phyloP scores from a whole-genome alignment of 2,329 filamentous ascomycete species.

The Daldinia eschscholtzii region DNA sequence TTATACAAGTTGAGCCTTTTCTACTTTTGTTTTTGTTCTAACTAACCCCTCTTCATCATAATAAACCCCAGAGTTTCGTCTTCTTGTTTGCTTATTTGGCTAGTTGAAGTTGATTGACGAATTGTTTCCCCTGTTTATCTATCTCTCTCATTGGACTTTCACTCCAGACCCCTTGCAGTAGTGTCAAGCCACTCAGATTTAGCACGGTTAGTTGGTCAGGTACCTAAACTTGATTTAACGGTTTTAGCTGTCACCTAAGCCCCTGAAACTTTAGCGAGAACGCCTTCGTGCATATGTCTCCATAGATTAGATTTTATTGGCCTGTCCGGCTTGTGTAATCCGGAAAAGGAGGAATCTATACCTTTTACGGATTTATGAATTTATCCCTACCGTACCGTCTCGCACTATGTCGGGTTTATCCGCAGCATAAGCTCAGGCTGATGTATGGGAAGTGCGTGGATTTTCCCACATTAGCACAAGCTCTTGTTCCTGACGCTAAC shows the following conservation, averaged over 20 bases:
- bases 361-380: constrained; percentile 17
- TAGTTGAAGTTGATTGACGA: constrained; percentile 14
- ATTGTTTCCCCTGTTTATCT: constrained; percentile 2
- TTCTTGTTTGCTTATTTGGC: constrained; percentile 16
- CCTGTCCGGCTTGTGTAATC: neutral
- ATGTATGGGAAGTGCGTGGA: constrained; percentile 7
- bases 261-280: constrained; percentile 34
- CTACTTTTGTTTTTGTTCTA: constrained; percentile 2
- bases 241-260: constrained; percentile 29
- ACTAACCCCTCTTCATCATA: neutral
- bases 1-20: neutral
- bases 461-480: constrained; percentile 18
- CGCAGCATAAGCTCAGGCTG: constrained; percentile 30
- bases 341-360: constrained; percentile 29
- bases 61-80: neutral
- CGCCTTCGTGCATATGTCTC: constrained; percentile 7
- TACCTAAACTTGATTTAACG: neutral
- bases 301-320: constrained; percentile 30
- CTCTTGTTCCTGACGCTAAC: constrained; percentile 30
- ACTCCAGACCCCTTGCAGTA: constrained; percentile 39
- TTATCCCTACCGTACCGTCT: neutral
- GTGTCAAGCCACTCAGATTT: constrained; percentile 23
- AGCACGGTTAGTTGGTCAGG: constrained; percentile 22
- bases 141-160: constrained; percentile 15
- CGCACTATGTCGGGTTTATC: constrained; percentile 22